Base-by-base conservation (phyloP, 2,329 filamentous ascomycete species). In the Colletotrichum caudatum region DNA sequence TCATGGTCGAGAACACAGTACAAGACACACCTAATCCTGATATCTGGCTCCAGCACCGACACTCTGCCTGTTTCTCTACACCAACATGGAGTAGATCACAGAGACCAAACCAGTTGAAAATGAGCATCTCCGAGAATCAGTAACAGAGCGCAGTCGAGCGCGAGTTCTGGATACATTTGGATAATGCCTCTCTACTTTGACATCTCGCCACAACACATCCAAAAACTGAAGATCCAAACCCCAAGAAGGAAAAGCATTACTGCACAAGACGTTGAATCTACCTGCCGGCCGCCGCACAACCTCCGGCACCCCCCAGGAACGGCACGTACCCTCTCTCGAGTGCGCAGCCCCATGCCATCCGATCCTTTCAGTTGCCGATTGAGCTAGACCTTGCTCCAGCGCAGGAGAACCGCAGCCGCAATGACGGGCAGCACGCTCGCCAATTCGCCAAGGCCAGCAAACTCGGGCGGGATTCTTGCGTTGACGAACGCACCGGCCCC, bases 361-460 rank as follows among this genome's bases (percentile, higher is more conserved):
- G n/a, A 20, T 39, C 20, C 54, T 50, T 14, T n/a, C 18, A 33
- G 23, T 14, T 16, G 12, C 35, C 18, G 8, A 16, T 11, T 35
- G 44, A 12, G 20, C 48, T 75, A 82, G 51, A 81, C 73, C 71
- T 75, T 78, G 44, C 77, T 75, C 81, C 81, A 87, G 54, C 79
- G 80, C 76, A 89, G 76, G 69, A 82, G 80, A 74, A 88, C 81
- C 0, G 90, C 90, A 54, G 86, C 86, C 7, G 83, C 77, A 74
- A 94, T 86, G 3, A 94, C 91, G 0, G 92, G 92, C 77, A 93
- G 69, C 0, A 95, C 90, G 76, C 92, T 94, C 0, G 93, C 91
- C 41, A 94, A 78, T 81, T 94, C 92, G 0, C 92, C 92, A 11
- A 94, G 76, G 0, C 91, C 92, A 0, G 91, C 91, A 83, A 86